These are phyloP conservation scores for Coniosporium tulheliwenetii DNA, from an alignment of 2,329 filamentous ascomycete species.

Conservation along the genomic window DNA sequence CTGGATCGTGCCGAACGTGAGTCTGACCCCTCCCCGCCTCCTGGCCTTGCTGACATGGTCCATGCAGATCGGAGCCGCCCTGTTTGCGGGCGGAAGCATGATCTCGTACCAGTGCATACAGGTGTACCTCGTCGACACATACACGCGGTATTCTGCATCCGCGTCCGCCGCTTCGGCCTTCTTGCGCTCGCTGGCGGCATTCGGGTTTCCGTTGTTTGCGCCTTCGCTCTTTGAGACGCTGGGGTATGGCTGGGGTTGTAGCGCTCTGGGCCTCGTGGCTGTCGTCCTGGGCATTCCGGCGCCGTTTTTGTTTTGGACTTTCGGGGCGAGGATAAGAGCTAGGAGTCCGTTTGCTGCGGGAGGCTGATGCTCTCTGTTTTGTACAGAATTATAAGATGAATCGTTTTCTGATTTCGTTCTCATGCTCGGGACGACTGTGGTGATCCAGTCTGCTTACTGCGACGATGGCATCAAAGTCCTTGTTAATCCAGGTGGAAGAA, in stretches of 20 bases:
- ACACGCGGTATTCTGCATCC: constrained; percentile 1
- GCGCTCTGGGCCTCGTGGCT: constrained; percentile 24
- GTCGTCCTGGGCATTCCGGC: constrained; percentile 23
- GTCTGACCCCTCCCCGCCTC: not conserved
- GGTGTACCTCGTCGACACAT: constrained; percentile 3
- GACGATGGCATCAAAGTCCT: too few relatives aligned
- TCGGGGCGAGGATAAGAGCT: constrained; percentile 23
- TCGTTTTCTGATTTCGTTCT: too few relatives aligned
- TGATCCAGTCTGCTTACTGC: too few relatives aligned
- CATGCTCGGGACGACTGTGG: too few relatives aligned
- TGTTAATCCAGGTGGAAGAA: too few relatives aligned
- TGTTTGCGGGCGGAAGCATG: not conserved
- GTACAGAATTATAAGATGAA: too few relatives aligned
- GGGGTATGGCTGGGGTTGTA: not conserved
- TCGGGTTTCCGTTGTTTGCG: not conserved
- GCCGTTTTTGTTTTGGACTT: constrained; percentile 30
- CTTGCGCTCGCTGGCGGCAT: not conserved
- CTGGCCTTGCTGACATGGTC: not conserved
- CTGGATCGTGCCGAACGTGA: constrained; percentile 16
- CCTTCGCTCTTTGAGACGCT: not conserved
- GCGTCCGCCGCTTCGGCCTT: not conserved
- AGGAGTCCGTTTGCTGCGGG: constrained; percentile 11
- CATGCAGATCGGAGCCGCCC: not conserved
- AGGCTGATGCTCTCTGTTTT: not conserved
- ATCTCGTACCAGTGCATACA: constrained; percentile 1